phyloP scores from a whole-genome alignment of 352 stramenopile species.

The Phytopythium ostracodes region DNA sequence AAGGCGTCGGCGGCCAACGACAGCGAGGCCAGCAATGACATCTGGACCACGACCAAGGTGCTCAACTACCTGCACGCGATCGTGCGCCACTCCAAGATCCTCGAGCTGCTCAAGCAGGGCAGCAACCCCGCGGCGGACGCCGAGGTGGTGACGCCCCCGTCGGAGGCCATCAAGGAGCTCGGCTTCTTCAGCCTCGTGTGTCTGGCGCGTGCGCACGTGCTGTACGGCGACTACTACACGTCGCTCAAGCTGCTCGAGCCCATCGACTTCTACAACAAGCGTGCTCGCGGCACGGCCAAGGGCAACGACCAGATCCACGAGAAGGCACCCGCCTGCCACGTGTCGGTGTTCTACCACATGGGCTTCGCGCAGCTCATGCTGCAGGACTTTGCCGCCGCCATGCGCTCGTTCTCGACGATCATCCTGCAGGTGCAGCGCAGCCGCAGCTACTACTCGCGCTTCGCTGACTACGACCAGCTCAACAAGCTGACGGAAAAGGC shows the following conservation, averaged over 20 bases:
- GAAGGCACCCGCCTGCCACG: constrained; percentile 89
- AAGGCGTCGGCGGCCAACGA: constrained; percentile 56
- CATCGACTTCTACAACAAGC: constrained; percentile 89
- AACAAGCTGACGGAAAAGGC: constrained; percentile 95
- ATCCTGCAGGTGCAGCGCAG: constrained; percentile 88
- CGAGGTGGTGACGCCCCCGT: constrained; percentile 35
- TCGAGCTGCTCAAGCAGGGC: constrained; percentile 77
- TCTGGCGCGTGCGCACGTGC: constrained; percentile 93
- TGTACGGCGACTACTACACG: constrained; percentile 96
- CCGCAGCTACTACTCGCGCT: constrained; percentile 89
- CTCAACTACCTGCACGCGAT: constrained; percentile 95
- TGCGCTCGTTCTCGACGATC: constrained; percentile 87
- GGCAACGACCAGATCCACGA: constrained; percentile 82
- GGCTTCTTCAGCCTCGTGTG: constrained; percentile 96
- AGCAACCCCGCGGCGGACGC: constrained; percentile 15
- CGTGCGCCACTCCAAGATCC: constrained; percentile 90
- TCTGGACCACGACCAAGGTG: constrained; percentile 95
- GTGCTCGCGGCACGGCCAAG: constrained; percentile 41
- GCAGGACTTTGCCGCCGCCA: constrained; percentile 93
- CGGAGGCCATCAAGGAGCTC: constrained; percentile 84
- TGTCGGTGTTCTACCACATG: constrained; percentile 97
- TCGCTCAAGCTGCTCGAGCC: constrained; percentile 90
- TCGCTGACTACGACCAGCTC: constrained; percentile 93
- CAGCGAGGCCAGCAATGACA: constrained; percentile 80
- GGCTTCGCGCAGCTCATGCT: constrained; percentile 97